Percentiles rank a stretch among this genome's conserved stretches.
Conservation (phyloP, 2,329 filamentous ascomycete species). For the Neofusicoccum sp. region DNA sequence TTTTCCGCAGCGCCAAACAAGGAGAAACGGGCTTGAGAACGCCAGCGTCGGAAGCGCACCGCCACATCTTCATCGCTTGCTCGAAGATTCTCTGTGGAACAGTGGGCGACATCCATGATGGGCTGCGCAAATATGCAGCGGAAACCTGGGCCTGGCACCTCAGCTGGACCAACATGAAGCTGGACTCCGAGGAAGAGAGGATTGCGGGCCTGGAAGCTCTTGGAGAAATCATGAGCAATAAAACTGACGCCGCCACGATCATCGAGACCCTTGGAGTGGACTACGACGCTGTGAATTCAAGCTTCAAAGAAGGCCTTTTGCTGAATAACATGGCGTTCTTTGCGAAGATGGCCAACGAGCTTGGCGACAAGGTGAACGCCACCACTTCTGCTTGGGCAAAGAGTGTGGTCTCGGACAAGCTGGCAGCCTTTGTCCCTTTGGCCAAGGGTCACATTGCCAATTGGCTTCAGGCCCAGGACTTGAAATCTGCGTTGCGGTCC, state of each 20-base stretch:
- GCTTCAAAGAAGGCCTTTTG: not conserved
- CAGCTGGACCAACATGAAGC: not conserved
- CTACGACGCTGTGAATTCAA: not conserved
- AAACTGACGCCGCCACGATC: not conserved
- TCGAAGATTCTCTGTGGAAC: not conserved
- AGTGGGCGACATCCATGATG: not conserved
- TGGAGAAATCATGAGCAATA: not conserved
- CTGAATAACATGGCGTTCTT: not conserved
- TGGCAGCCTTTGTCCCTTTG: not conserved
- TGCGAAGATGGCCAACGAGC: not conserved
- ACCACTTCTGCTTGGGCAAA: not conserved
- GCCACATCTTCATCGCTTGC: not conserved
- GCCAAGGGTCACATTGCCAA: not conserved
- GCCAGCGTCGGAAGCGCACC: slow-evolving; percentile 25
- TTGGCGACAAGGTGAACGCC: not conserved
- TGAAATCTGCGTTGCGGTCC: not conserved
- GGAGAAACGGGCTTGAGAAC: slow-evolving; percentile 24
- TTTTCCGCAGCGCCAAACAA: slow-evolving; percentile 26
- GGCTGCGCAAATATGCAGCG: not conserved
- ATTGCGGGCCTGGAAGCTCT: not conserved
- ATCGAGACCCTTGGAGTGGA: not conserved
- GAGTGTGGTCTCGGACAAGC: not conserved
- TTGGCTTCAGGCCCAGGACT: not conserved
- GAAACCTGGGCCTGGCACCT: not conserved
- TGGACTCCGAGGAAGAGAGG: not conserved